Evolutionary conservation across 139 green algal species (phyloP).

Genomic region (Astrephomene gubernaculifera): DNA sequence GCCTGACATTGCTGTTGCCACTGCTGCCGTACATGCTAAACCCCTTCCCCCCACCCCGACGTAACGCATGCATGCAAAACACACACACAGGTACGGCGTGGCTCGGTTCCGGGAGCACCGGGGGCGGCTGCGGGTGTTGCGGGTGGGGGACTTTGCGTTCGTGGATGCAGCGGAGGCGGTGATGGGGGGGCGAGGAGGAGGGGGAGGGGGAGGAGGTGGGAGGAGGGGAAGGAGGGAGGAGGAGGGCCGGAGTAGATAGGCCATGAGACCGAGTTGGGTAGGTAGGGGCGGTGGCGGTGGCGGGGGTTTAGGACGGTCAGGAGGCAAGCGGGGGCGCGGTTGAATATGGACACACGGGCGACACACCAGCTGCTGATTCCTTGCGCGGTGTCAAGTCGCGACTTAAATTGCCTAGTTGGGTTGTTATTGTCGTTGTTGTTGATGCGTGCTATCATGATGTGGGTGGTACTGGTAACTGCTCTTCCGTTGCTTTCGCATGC

Average conservation of each 20-base stretch:
- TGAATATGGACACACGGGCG: too few relatives aligned
- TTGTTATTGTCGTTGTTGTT: too few relatives aligned
- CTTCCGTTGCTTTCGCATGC: too few relatives aligned
- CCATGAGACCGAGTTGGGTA: not conserved
- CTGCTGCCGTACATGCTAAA: not conserved
- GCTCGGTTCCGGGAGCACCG: not conserved
- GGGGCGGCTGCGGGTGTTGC: constrained; percentile 1
- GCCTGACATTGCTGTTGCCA: too few relatives aligned
- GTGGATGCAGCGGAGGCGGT: not conserved
- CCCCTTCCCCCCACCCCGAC: not conserved
- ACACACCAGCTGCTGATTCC: too few relatives aligned
- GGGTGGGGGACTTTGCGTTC: constrained; percentile 28
- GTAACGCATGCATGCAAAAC: not conserved
- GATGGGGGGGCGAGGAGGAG: not conserved
- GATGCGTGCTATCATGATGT: too few relatives aligned
- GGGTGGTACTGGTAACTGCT: too few relatives aligned
- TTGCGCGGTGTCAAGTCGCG: too few relatives aligned
- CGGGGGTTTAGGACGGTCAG: not conserved
- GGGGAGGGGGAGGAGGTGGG: not conserved
- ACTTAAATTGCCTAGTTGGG: too few relatives aligned
- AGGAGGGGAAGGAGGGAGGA: not conserved
- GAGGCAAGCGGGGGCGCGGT: not conserved
- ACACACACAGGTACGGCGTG: not conserved
- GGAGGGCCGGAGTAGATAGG: not conserved
- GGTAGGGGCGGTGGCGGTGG: not conserved